These are phyloP conservation scores for Annulohypoxylon nitens DNA, from an alignment of 495 filamentous ascomycete species.

Conservation along the genomic window DNA sequence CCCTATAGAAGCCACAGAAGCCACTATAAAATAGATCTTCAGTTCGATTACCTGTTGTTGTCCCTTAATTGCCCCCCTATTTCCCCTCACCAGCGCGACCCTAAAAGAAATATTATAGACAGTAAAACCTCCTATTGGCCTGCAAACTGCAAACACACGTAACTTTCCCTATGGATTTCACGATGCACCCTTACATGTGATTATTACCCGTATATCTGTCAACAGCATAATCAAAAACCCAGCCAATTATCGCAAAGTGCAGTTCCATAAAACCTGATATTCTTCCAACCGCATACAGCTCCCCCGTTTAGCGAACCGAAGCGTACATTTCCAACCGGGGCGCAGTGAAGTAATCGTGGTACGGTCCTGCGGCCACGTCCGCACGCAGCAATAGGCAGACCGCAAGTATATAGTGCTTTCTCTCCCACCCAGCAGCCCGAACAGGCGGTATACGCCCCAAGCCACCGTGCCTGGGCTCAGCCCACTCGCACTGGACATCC, in stretches of 20 bases:
- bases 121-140: too few relatives aligned
- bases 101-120: too few relatives aligned
- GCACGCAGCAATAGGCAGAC: constrained; percentile 36
- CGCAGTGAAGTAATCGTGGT: constrained; percentile 2
- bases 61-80: neutral
- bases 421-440: neutral
- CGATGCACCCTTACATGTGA: neutral
- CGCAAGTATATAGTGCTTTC: constrained; percentile 33
- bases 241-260: constrained; percentile 1
- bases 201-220: neutral
- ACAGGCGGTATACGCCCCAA: constrained; percentile 31
- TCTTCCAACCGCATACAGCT: neutral
- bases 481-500: neutral
- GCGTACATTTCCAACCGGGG: neutral
- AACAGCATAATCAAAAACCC: neutral
- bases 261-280: constrained; percentile 4
- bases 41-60: neutral
- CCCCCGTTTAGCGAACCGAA: neutral
- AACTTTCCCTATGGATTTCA: neutral
- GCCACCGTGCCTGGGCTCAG: constrained; percentile 32
- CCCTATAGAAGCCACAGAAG: neutral
- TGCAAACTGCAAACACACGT: too few relatives aligned
- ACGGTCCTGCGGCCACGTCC: constrained; percentile 20
- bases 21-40: constrained; percentile 19
- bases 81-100: neutral